Evolutionary conservation across 805 yeast genomes (phyloP).

Genomic region (Grigorovia humatica): DNA sequence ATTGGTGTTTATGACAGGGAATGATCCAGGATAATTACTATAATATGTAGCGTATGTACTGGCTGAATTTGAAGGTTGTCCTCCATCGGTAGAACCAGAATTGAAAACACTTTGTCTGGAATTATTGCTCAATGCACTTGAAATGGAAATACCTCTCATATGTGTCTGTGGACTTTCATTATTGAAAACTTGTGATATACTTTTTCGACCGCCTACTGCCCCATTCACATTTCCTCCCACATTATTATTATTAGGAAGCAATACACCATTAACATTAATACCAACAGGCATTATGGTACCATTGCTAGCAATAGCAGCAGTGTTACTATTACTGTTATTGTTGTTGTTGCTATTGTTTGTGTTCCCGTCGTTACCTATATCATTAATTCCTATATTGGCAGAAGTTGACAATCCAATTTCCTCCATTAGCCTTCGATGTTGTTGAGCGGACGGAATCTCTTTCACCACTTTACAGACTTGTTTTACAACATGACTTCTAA

Average conservation of each 20-base stretch:
- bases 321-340: no score
- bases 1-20: conserved; percentile 12
- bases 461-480: conserved; percentile 56
- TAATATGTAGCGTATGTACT: conserved; percentile 8
- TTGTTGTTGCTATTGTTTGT: conserved; percentile 1
- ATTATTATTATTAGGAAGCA: not conserved
- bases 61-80: conserved; percentile 2
- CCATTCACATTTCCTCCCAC: not conserved
- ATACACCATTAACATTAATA: not conserved
- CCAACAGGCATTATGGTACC: conserved; percentile 1
- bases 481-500: conserved; percentile 46
- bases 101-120: conserved; percentile 20
- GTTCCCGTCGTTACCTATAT: no score
- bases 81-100: not conserved
- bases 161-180: conserved; percentile 6
- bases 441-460: conserved; percentile 54
- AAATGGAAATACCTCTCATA: conserved; percentile 24
- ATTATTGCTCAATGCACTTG: conserved; percentile 23
- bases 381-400: no score
- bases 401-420: conserved; percentile 63
- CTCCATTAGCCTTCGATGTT: conserved; percentile 78
- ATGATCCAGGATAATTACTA: conserved; percentile 26
- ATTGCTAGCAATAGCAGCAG: not conserved
- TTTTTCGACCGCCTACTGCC: not conserved
- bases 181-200: not conserved